A percentile compares a stretch with the other conserved stretches of the same genome.
phyloP scores from a whole-genome alignment of 1,284 basidiomycete species.

The Microbotryomycetes sp. region DNA sequence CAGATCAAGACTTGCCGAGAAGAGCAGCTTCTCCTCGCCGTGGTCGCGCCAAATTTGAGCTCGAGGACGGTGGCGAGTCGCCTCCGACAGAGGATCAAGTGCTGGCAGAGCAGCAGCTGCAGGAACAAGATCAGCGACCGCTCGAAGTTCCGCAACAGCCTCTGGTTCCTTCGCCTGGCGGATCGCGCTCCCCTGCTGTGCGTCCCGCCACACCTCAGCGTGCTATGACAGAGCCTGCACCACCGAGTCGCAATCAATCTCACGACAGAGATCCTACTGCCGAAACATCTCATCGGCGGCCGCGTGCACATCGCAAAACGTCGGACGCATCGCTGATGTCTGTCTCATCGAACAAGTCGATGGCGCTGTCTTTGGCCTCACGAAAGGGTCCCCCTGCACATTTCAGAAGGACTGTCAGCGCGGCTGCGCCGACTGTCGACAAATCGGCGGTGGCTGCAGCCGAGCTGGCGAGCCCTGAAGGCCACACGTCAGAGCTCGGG shows the following conservation, averaged over 20 bases:
- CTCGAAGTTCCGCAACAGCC: neutral
- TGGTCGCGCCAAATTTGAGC: neutral
- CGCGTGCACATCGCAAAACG: slow-evolving; percentile 10
- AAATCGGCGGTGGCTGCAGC: slow-evolving; percentile 1
- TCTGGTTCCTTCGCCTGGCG: neutral
- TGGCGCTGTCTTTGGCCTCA: slow-evolving; percentile 8
- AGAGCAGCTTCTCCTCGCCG: too few species aligned
- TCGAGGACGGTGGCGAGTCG: neutral
- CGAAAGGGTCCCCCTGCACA: slow-evolving; percentile 8
- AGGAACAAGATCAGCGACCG: neutral
- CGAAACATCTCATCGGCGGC: neutral
- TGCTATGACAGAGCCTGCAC: neutral
- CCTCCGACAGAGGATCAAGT: neutral
- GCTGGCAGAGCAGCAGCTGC: neutral
- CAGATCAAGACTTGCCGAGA: neutral
- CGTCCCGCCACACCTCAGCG: neutral
- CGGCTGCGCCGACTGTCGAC: slow-evolving; percentile 9
- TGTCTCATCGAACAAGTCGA: slow-evolving; percentile 15
- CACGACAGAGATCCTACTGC: neutral
- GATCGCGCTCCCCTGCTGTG: neutral
- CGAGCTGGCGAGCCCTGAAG: slow-evolving; percentile 10
- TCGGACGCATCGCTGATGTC: slow-evolving; percentile 28
- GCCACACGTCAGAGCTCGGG: neutral
- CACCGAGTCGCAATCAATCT: neutral
- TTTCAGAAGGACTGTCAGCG: slow-evolving; percentile 17